Evolutionary conservation across 768 basidiomycete genomes (phyloP).

Genomic region (Albatrellus ellisii): DNA sequence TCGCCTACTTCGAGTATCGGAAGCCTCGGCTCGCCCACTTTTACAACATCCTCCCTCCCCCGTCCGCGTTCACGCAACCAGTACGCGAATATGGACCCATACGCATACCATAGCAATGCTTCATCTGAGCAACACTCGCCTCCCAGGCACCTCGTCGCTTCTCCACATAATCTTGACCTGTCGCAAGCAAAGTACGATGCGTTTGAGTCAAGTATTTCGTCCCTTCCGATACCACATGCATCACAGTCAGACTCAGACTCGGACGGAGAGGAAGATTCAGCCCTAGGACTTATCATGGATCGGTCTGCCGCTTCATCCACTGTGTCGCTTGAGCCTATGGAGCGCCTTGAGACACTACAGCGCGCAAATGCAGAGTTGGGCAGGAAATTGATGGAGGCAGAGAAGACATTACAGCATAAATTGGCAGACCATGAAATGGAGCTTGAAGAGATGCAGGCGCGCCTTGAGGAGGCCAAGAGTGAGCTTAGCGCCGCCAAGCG

Average conservation of each 20-base stretch:
- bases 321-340: slow-evolving; percentile 58
- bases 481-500: slow-evolving; percentile 74
- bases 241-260: slow-evolving; percentile 27
- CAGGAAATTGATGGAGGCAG: slow-evolving; percentile 63
- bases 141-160: slow-evolving; percentile 21
- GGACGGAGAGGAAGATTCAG: slow-evolving; percentile 25
- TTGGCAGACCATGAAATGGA: slow-evolving; percentile 72
- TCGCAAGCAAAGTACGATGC: slow-evolving; percentile 22
- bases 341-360: slow-evolving; percentile 60
- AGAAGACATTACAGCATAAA: slow-evolving; percentile 50
- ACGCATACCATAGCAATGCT: slow-evolving; percentile 29
- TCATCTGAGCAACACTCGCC: slow-evolving; percentile 25
- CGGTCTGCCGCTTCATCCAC: slow-evolving; percentile 46
- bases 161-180: slow-evolving; percentile 29
- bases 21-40: slow-evolving; percentile 27
- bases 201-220: slow-evolving; percentile 35
- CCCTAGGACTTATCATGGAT: slow-evolving; percentile 47
- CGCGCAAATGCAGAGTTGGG: slow-evolving; percentile 64
- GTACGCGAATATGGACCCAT: no score
- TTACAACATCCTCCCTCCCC: slow-evolving; percentile 26
- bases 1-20: slow-evolving; percentile 29
- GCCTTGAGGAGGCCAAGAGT: slow-evolving; percentile 62
- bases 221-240: slow-evolving; percentile 45
- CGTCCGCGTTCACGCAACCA: slow-evolving; percentile 57
- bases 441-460: slow-evolving; percentile 64